These are phyloP conservation scores for Syzygium jambos DNA, from an alignment of 345 rosid genomes.

Conservation along the genomic window DNA sequence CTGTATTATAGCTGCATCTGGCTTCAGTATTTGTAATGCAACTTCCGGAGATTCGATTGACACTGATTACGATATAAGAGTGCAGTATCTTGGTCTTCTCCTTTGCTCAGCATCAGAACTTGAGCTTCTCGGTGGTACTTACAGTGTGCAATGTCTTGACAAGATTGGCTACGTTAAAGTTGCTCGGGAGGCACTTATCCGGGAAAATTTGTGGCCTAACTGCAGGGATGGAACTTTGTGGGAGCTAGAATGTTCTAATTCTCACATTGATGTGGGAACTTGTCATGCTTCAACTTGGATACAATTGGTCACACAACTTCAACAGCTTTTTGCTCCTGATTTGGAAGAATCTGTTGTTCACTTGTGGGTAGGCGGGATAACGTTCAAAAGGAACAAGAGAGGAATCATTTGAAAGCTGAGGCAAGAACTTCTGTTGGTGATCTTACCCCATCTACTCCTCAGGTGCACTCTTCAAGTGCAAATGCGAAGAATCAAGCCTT, in stretches of 20 bases:
- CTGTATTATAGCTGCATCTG: conserved; percentile 86
- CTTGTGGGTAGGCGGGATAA: conserved; percentile 79
- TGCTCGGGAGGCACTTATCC: conserved; percentile 62
- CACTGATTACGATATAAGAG: conserved; percentile 48
- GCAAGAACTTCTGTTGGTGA: conserved; percentile 10
- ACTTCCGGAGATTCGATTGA: conserved; percentile 23
- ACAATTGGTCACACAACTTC: conserved; percentile 68
- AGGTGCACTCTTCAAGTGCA: conserved; percentile 15
- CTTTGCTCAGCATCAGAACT: conserved; percentile 38
- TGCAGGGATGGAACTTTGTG: conserved; percentile 50
- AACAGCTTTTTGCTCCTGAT: conserved; percentile 81
- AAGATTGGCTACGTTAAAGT: conserved; percentile 71
- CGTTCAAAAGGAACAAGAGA: conserved; percentile 40
- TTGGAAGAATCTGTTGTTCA: conserved; percentile 80
- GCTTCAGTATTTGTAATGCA: conserved; percentile 45
- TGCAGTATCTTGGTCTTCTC: conserved; percentile 86
- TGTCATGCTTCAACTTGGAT: conserved; percentile 85
- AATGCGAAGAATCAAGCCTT: conserved; percentile 18
- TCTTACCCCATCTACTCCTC: conserved; percentile 27
- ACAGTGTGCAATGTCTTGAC: conserved; percentile 52
- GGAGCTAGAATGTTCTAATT: conserved; percentile 73
- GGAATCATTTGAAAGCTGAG: conserved; percentile 27
- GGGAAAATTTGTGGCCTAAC: conserved; percentile 51
- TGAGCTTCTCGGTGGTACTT: conserved; percentile 39
- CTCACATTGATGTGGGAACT: conserved; percentile 58